Conservation (phyloP, 179 eudicot genomes). For the Heliamphora pulchella region DNA sequence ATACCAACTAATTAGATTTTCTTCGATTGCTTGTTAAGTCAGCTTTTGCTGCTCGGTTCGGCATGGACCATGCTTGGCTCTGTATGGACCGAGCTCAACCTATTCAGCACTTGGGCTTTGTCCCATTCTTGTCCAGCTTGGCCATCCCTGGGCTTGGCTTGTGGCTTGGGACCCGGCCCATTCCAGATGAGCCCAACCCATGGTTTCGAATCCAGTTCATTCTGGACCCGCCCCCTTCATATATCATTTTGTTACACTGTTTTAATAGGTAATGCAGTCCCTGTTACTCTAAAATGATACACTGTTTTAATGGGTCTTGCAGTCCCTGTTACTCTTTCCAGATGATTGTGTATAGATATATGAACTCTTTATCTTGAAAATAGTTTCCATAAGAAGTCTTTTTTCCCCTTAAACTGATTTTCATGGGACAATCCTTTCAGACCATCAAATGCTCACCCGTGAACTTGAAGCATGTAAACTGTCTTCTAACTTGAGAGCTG, state of each 20-base stretch:
- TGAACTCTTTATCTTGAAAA: neutral
- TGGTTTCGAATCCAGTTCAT: too few species aligned
- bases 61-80: too few species aligned
- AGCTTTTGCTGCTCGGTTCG: too few species aligned
- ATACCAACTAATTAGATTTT: too few species aligned
- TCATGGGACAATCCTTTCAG: constrained; percentile 19
- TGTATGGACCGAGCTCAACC: too few species aligned
- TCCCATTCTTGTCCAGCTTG: too few species aligned
- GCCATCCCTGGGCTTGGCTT: too few species aligned
- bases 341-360: neutral
- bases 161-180: too few species aligned
- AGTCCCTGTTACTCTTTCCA: neutral
- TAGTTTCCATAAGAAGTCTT: neutral
- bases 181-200: too few species aligned
- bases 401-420: neutral
- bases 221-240: too few species aligned
- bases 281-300: neutral
- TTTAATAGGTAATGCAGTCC: neutral
- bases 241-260: neutral
- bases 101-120: too few species aligned
- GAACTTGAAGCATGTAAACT: constrained; percentile 41
- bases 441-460: constrained; percentile 25
- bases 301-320: neutral
- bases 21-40: too few species aligned
- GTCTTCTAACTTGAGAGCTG: constrained; percentile 27